Conservation (phyloP, 148 eudicot species). For the Cornus florida region DNA sequence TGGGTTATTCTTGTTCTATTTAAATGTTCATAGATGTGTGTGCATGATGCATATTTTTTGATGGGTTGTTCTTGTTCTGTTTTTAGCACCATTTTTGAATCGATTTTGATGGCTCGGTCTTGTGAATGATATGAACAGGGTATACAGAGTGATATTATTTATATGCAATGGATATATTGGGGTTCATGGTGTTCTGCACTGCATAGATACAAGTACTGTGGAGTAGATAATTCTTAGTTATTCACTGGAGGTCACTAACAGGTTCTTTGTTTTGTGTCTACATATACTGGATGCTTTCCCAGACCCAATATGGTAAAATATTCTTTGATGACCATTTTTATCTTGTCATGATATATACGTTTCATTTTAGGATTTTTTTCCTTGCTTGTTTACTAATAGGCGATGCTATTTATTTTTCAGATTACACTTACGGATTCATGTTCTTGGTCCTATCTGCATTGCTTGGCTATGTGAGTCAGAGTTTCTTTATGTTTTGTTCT, state of each 20-base stretch:
- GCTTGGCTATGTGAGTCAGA: slow-evolving; percentile 68
- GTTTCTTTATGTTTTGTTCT: neutral
- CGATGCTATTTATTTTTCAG: slow-evolving; percentile 30
- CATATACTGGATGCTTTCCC: slow-evolving; percentile 45
- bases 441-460: slow-evolving; percentile 73
- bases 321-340: neutral
- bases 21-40: too few relatives aligned
- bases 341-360: neutral
- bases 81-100: neutral
- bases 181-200: slow-evolving; percentile 80
- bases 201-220: slow-evolving; percentile 89
- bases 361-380: neutral
- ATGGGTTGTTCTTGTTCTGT: neutral
- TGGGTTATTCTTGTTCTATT: too few relatives aligned
- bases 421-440: slow-evolving; percentile 88
- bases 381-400: slow-evolving; percentile 3
- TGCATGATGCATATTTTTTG: neutral
- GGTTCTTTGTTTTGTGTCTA: slow-evolving; percentile 17
- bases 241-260: slow-evolving; percentile 24
- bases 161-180: slow-evolving; percentile 79
- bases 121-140: neutral
- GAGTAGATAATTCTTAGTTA: slow-evolving; percentile 70
- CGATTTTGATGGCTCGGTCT: neutral
- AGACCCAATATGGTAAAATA: slow-evolving; percentile 81
- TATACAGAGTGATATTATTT: neutral